Base-by-base conservation (phyloP, 176 grass and related monocot species). In the Echinochloa phyllopogon region DNA sequence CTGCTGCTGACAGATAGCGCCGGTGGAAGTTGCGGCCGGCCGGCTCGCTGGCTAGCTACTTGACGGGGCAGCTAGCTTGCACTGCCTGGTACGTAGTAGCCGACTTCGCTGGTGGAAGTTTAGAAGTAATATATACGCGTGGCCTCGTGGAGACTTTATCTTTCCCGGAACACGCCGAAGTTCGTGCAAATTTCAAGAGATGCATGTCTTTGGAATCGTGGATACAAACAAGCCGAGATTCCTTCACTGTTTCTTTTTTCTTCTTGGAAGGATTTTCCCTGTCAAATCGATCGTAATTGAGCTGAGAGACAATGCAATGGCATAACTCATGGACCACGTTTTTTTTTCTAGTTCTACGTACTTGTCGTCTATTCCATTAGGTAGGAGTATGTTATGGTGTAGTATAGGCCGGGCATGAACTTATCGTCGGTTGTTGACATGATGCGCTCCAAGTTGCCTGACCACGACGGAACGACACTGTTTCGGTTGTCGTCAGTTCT, bases 91-190 rank as follows among this genome's bases (percentile, higher is more conserved):
- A 33, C 29, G 2, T 27, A 72, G 62, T 37, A 16, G 73, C 73
- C 61, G 73, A 57, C 60, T 85, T 85, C 73, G 24, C 83, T 3
- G 83, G 49, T 85, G 72, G 72, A 21, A 43, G 60, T 83, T 62
- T 25, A 44, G 39, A n/a, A n/a, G 3, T 21, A 5, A 36, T 33
- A 33, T 33, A 33, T 33, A 33, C 29, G 29, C 29, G 4, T 27
- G 58, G 9, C 76, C 41, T 63, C 40, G n/a, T 63, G 76, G n/a
- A 21, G 43, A 18, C 21, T 63, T 63, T 48, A 16, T 7, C 1
- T 17, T 17, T 42, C 33, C 0, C 40, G 43, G 2, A 47, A 47
- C n/a, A 29, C 69, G 44, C 4, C 6, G 44, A 72, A 49, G 16
- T 15, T 7, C 2, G 11, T 44, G 66, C 40, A 5, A 11, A 45